Evolutionary conservation across 176 grass and related monocot species (phyloP), one percentile per base, ranked within the genome.

Genomic region (Eremochloa ophiuroides): DNA sequence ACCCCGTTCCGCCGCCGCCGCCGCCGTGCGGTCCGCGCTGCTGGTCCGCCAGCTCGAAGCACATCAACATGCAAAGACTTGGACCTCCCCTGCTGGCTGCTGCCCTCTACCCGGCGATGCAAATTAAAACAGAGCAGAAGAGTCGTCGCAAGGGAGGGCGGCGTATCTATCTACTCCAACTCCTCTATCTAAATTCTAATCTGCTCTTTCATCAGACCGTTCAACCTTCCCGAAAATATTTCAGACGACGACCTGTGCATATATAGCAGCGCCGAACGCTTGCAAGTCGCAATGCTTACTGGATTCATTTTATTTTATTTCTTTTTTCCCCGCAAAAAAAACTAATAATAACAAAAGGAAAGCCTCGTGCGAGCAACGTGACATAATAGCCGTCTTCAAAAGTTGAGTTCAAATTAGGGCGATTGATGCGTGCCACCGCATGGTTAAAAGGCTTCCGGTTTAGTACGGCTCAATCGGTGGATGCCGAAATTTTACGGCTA

Each of bases 1-100:
- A 47, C 64, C 74, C 46, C 5, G 44, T 5, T 35, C 34, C 65
- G 33, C 47, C 72, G 34, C 65, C 66, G 66, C 75, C 80, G 56
- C 62, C 58, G 71, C 77, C 83, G 11, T 18, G 69, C 26, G 44
- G 66, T 80, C 85, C 59, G 29, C 63, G 59, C 80, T 50, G 71
- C 77, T 51, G 71, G 58, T 84, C 83, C 46, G 85, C 91, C 93
- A 90, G 72, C 33, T 93, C 85, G 83, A 77, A 69, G 61, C 71
- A 82, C 83, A 69, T 74, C 37, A 85, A 83, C 39, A 87, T 65
- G 73, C 53, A 77, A 20, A 38, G 23, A 59, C 55, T 9, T 7
- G 63, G 29, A 33, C 33, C 15, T 17, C 5, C 47, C 47, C 47
- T 47, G 15, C 14, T 0, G n/a, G n/a, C n/a, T n/a, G n/a, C 70